Percentiles rank a stretch among this genome's conserved stretches.
Conservation (phyloP, 768 basidiomycete genomes). For the Mycena haematopus region DNA sequence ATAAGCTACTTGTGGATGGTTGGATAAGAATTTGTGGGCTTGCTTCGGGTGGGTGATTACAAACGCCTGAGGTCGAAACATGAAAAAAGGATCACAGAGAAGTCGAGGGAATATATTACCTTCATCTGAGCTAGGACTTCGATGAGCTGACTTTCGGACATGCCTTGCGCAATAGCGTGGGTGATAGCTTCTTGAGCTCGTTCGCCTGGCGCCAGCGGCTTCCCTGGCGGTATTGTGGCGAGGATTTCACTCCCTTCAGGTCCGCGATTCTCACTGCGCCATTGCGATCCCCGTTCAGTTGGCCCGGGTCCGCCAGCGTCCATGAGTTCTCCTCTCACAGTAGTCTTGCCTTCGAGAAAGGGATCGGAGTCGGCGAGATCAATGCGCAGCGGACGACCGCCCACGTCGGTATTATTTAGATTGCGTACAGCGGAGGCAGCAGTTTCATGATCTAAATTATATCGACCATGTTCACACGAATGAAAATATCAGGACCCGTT, state of each 20-base stretch:
- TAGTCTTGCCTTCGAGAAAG: conserved; percentile 89
- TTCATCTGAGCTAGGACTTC: conserved; percentile 99
- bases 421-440: conserved; percentile 95
- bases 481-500: conserved; percentile 19
- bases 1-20: conserved; percentile 93
- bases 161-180: conserved; percentile 75
- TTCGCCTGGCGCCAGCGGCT: conserved; percentile 72
- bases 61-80: conserved; percentile 68
- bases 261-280: conserved; percentile 50
- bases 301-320: conserved; percentile 68
- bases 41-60: conserved; percentile 92
- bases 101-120: conserved; percentile 54
- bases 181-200: conserved; percentile 84
- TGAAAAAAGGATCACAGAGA: conserved; percentile 23
- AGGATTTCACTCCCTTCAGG: conserved; percentile 64
- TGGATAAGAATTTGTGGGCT: conserved; percentile 76
- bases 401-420: conserved; percentile 90
- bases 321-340: conserved; percentile 80
- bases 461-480: conserved; percentile 21
- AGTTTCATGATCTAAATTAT: conserved; percentile 85
- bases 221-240: conserved; percentile 74
- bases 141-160: conserved; percentile 84
- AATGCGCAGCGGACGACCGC: conserved; percentile 91
- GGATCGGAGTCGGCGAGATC: conserved; percentile 95
- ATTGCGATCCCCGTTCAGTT: conserved; percentile 59